These are phyloP conservation scores for Botryotinia narcissicola DNA, from an alignment of 2,329 filamentous ascomycete species.

Conservation along the genomic window DNA sequence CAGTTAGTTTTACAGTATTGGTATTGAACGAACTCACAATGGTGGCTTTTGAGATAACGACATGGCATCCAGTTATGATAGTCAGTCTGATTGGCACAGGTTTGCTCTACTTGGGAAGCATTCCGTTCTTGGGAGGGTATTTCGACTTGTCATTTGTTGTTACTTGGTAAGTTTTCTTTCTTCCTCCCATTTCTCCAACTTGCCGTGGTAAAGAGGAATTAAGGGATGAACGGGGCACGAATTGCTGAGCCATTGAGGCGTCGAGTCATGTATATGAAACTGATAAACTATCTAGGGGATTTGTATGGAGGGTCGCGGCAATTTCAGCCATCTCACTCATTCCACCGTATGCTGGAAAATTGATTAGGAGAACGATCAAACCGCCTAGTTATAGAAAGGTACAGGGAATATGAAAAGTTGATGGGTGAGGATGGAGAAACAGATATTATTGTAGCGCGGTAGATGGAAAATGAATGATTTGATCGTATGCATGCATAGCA, in stretches of 20 bases:
- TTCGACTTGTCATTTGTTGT: conserved; percentile 81
- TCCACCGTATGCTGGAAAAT: conserved; percentile 83
- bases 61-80: conserved; percentile 95
- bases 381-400: conserved; percentile 96
- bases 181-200: not conserved
- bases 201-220: not conserved
- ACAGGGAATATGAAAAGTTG: conserved; percentile 52
- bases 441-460: not conserved
- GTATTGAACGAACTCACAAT: conserved; percentile 94
- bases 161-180: conserved; percentile 54
- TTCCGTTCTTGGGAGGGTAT: conserved; percentile 87
- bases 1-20: conserved; percentile 86
- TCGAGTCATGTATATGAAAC: not conserved
- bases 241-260: not conserved
- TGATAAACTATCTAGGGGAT: conserved; percentile 54
- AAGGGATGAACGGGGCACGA: not conserved
- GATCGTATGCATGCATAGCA: conserved; percentile 5
- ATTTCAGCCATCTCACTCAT: conserved; percentile 78
- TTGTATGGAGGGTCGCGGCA: conserved; percentile 82
- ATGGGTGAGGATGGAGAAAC: not conserved
- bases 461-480: too few relatives aligned
- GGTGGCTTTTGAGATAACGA: conserved; percentile 95
- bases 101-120: conserved; percentile 71
- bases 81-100: conserved; percentile 79
- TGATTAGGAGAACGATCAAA: conserved; percentile 79